phyloP scores from a whole-genome alignment of 257 asterid species.

The Solanum pennellii region DNA sequence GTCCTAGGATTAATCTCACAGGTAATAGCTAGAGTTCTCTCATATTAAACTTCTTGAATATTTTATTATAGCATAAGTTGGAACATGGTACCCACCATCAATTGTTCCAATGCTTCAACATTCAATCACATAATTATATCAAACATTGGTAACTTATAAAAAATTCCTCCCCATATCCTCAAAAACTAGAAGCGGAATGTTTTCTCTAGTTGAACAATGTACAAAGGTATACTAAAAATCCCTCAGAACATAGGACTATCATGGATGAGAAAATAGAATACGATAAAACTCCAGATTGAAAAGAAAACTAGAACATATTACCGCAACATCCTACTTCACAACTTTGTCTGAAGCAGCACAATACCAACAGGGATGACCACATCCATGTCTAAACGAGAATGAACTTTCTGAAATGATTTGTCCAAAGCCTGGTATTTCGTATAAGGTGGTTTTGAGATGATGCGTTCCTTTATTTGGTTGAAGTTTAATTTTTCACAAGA shows the following conservation, averaged over 20 bases:
- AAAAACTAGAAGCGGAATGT: background rate
- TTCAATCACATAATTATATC: background rate
- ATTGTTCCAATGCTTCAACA: background rate
- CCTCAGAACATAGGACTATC: background rate
- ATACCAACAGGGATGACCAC: background rate
- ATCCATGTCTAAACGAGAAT: background rate
- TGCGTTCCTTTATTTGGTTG: too few species aligned
- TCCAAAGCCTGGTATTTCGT: too few species aligned
- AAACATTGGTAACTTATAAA: background rate
- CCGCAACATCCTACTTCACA: slow-evolving; percentile 8
- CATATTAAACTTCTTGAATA: background rate
- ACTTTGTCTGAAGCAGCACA: background rate
- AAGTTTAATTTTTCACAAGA: too few species aligned
- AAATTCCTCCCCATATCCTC: background rate
- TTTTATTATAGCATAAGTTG: background rate
- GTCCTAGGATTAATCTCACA: background rate
- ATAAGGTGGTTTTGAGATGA: too few species aligned
- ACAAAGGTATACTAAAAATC: background rate
- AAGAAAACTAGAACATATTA: background rate
- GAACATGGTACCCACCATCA: background rate
- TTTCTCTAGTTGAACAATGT: background rate
- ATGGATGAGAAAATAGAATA: slow-evolving; percentile 3
- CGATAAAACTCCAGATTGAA: slow-evolving; percentile 22
- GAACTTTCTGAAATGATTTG: background rate
- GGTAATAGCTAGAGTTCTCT: background rate